Percentiles rank a stretch among this genome's conserved stretches.
phyloP scores from a whole-genome alignment of 2,329 filamentous ascomycete genomes.

The Dactylonectria macrodidyma region DNA sequence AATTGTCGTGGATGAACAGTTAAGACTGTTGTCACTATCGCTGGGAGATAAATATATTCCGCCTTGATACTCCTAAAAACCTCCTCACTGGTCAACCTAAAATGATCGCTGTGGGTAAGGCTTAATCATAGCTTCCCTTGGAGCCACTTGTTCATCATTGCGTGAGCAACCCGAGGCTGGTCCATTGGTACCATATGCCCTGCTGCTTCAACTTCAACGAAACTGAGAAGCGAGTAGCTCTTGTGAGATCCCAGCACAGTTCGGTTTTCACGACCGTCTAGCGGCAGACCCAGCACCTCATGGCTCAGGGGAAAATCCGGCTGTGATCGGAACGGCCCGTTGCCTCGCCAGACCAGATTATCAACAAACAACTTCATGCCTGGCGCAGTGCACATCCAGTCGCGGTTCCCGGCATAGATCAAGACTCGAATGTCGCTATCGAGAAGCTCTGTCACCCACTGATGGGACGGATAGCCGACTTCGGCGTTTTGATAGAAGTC shows the following conservation, averaged over 20 bases:
- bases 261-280: background rate
- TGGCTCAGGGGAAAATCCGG: too few species aligned
- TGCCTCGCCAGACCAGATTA: background rate
- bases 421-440: background rate
- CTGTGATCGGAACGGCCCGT: background rate
- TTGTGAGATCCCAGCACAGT: background rate
- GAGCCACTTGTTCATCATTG: background rate
- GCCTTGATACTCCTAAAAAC: too few species aligned
- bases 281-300: too few species aligned
- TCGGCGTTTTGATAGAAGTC: background rate
- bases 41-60: too few species aligned
- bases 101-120: too few species aligned
- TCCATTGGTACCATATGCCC: constrained; percentile 1
- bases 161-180: background rate
- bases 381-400: background rate
- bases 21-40: too few species aligned
- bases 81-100: too few species aligned
- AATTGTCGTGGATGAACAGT: too few species aligned
- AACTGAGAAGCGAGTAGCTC: constrained; percentile 1
- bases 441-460: background rate
- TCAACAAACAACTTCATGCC: background rate
- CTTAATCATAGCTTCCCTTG: too few species aligned
- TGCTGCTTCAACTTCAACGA: background rate
- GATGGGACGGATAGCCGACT: background rate
- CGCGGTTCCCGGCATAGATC: background rate